phyloP scores from a whole-genome alignment of 768 basidiomycete species.

The Pulveroboletus frians region DNA sequence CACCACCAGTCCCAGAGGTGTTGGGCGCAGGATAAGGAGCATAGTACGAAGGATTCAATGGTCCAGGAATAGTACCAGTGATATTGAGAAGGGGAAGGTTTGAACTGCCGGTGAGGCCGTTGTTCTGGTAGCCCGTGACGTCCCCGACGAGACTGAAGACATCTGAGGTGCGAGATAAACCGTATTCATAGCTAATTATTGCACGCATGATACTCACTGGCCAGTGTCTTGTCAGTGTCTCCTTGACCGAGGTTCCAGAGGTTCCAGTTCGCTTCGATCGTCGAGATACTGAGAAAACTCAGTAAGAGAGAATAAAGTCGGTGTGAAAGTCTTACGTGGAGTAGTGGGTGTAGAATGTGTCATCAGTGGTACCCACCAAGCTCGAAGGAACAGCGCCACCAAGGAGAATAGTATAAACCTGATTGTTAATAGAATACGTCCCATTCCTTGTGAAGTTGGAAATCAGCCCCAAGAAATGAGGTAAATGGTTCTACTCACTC shows the following conservation, averaged over 20 bases:
- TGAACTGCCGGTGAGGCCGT: constrained; percentile 26
- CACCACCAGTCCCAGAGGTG: constrained; percentile 35
- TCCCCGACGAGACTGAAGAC: constrained; percentile 50
- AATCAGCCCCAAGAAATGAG: not conserved
- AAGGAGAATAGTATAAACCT: constrained; percentile 40
- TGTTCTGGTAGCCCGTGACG: constrained; percentile 39
- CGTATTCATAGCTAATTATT: too few relatives aligned
- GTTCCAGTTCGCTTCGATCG: constrained; percentile 57
- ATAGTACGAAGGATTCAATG: constrained; percentile 37
- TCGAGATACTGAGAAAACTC: constrained; percentile 34
- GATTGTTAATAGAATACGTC: constrained; percentile 40
- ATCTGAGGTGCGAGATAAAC: constrained; percentile 28
- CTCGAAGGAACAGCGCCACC: constrained; percentile 41
- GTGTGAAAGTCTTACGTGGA: constrained; percentile 30
- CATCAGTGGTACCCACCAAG: constrained; percentile 43
- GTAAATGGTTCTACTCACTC: constrained; percentile 32
- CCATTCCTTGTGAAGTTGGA: constrained; percentile 18
- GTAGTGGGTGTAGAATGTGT: constrained; percentile 58
- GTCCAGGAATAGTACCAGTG: constrained; percentile 39
- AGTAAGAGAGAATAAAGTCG: not conserved
- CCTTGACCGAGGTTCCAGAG: constrained; percentile 57
- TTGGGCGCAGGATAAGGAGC: constrained; percentile 45
- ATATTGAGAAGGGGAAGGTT: constrained; percentile 36
- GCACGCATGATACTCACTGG: constrained; percentile 9
- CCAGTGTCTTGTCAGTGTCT: constrained; percentile 45